Conservation (phyloP, 805 yeast genomes). For the Wickerhamiella bombiphila region DNA sequence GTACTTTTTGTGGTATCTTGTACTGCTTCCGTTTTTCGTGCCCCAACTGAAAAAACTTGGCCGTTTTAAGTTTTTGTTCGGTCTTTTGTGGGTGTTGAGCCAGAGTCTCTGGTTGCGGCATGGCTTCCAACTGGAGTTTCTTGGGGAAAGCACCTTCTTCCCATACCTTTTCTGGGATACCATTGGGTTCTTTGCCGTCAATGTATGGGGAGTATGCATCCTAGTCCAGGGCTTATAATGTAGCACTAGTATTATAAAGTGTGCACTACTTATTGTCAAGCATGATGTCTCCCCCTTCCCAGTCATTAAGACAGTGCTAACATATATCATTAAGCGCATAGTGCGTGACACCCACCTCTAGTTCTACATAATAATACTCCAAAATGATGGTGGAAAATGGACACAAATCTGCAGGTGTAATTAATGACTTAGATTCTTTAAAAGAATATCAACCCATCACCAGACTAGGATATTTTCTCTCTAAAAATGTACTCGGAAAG, state of each 20-base stretch:
- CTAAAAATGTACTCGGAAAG: too few relatives aligned
- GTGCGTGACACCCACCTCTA: too few relatives aligned
- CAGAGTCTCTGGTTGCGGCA: conserved; percentile 68
- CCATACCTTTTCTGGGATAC: conserved; percentile 45
- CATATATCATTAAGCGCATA: too few relatives aligned
- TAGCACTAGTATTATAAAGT: neutral
- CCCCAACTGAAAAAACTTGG: conserved; percentile 30
- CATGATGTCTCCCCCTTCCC: too few relatives aligned
- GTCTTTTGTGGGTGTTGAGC: conserved; percentile 47
- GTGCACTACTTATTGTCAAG: conserved; percentile 2
- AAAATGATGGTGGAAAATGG: too few relatives aligned
- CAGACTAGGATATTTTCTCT: too few relatives aligned
- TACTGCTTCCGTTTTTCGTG: conserved; percentile 63
- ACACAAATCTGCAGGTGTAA: too few relatives aligned
- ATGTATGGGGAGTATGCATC: conserved; percentile 44
- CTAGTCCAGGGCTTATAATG: conserved; percentile 33
- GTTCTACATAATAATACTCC: too few relatives aligned
- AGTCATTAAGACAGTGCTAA: too few relatives aligned
- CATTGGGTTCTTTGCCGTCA: conserved; percentile 42
- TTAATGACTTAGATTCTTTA: too few relatives aligned
- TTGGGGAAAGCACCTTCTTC: conserved; percentile 51
- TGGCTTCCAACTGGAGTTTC: conserved; percentile 70
- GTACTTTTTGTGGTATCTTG: conserved; percentile 88
- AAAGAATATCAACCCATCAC: too few relatives aligned
- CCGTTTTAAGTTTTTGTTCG: conserved; percentile 17